Conservation (phyloP, 768 basidiomycete genomes). For the Hydnomerulius pinastri region DNA sequence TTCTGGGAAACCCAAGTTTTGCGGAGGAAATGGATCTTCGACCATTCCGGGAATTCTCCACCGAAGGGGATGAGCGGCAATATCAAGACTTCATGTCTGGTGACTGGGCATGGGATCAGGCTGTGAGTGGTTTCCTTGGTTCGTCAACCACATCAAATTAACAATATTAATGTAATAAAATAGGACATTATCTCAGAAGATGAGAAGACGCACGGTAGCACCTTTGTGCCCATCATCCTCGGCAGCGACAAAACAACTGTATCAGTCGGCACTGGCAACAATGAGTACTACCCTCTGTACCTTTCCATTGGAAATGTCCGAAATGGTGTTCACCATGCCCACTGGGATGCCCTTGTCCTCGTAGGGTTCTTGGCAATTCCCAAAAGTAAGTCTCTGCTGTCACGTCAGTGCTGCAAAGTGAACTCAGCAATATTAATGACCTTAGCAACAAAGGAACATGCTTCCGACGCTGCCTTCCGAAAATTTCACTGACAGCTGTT, state of each 20-base stretch:
- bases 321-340: conserved; percentile 4
- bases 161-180: conserved; percentile 27
- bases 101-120: conserved; percentile 31
- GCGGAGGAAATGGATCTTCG: conserved; percentile 17
- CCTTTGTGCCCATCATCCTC: conserved; percentile 12
- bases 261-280: conserved; percentile 11
- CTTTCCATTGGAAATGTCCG: conserved; percentile 10
- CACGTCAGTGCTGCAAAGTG: not conserved
- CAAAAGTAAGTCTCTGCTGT: conserved; percentile 24
- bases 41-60: conserved; percentile 15
- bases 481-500: conserved; percentile 35
- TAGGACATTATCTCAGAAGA: conserved; percentile 15
- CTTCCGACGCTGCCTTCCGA: conserved; percentile 17
- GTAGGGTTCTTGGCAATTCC: conserved; percentile 34
- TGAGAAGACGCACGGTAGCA: conserved; percentile 7
- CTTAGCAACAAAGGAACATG: conserved; percentile 12
- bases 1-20: conserved; percentile 26
- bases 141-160: not conserved
- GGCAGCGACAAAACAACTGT: conserved; percentile 14
- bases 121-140: conserved; percentile 25
- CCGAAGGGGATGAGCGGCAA: conserved; percentile 2
- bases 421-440: not conserved
- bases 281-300: conserved; percentile 12
- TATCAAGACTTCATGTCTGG: conserved; percentile 26
- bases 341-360: conserved; percentile 11